Evolutionary conservation across 1,139 yeast genomes (phyloP).

Genomic region (Suzukiozyma palmioleophila): DNA sequence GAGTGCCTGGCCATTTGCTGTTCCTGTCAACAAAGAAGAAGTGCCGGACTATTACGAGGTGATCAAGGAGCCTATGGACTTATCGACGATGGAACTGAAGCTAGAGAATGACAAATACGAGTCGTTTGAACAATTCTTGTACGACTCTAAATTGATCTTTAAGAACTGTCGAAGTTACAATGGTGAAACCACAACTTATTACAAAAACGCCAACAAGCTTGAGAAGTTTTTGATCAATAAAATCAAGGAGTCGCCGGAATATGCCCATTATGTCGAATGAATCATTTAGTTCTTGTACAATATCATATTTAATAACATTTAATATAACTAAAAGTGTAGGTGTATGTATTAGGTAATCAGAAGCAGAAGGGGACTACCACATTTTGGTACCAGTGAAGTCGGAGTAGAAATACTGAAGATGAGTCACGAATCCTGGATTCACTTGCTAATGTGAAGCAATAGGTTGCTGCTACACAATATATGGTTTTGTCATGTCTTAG

Average conservation of each 20-base stretch:
- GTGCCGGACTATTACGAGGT: slow-evolving; percentile 96
- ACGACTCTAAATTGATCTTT: slow-evolving; percentile 81
- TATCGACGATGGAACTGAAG: slow-evolving; percentile 91
- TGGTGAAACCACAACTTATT: slow-evolving; percentile 86
- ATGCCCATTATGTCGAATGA: slow-evolving; percentile 40
- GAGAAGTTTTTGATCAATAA: slow-evolving; percentile 83
- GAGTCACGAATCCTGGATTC: no score
- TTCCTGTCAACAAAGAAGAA: slow-evolving; percentile 89
- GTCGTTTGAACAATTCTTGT: slow-evolving; percentile 84
- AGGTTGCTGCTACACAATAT: no score
- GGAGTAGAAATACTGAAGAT: no score
- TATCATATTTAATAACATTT: neutral
- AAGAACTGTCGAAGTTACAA: slow-evolving; percentile 89
- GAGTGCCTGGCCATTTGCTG: slow-evolving; percentile 98
- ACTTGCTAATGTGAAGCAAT: no score
- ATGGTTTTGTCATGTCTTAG: no score
- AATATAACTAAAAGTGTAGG: no score
- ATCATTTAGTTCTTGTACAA: slow-evolving; percentile 5
- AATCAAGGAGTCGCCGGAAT: slow-evolving; percentile 79
- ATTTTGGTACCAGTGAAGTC: no score
- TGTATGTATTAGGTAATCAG: no score
- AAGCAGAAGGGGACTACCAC: no score
- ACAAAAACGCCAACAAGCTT: slow-evolving; percentile 83
- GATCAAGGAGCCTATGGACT: slow-evolving; percentile 98
- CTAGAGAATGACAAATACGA: slow-evolving; percentile 90